These are phyloP conservation scores for Ceratonia siliqua DNA, from an alignment of 306 rosid species.

Conservation along the genomic window DNA sequence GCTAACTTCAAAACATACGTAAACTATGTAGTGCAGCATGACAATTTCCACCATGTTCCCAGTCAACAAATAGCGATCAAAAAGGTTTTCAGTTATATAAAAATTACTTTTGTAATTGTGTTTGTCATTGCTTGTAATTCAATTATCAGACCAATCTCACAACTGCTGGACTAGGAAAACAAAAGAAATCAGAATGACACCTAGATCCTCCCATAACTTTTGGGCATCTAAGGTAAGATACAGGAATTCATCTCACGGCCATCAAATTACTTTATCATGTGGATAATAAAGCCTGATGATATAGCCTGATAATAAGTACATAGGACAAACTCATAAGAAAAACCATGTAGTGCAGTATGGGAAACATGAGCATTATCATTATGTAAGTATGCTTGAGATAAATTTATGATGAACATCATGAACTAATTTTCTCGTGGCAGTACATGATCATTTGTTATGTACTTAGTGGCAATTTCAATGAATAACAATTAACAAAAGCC, in stretches of 20 bases:
- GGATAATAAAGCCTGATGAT: background rate
- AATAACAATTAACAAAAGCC: background rate
- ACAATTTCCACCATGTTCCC: background rate
- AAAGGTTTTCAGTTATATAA: background rate
- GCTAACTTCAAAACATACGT: background rate
- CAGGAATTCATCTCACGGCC: background rate
- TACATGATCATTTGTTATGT: background rate
- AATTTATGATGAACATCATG: background rate
- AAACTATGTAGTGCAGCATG: background rate
- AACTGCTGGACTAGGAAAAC: too few species aligned
- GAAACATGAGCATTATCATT: background rate
- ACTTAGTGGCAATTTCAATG: background rate
- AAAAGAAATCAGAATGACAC: background rate
- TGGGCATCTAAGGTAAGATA: background rate
- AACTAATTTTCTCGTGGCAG: background rate
- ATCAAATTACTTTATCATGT: background rate
- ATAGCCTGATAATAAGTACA: background rate
- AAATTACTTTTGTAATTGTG: background rate
- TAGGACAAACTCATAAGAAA: background rate
- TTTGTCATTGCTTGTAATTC: background rate
- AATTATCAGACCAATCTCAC: background rate
- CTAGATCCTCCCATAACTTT: background rate
- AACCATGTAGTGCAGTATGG: background rate
- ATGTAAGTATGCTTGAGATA: background rate
- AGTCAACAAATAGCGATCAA: too few species aligned